Percentiles rank a stretch among this genome's conserved stretches.
Conservation (phyloP, 2,329 filamentous ascomycete genomes). For the Aspergillus sojae region DNA sequence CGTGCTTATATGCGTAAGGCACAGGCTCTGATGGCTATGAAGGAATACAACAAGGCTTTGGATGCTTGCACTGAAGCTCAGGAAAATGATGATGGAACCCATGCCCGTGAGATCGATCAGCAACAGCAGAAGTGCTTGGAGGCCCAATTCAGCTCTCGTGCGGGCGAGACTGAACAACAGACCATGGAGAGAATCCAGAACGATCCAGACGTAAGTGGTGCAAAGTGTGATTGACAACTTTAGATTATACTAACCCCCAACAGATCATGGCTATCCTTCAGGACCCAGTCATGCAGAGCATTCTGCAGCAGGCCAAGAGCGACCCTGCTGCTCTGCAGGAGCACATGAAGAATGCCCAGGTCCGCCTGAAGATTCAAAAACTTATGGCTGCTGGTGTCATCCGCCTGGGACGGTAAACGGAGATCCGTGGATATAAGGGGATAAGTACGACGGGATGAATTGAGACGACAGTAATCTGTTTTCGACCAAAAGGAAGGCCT, state of each 20-base stretch:
- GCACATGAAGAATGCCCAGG: constrained; percentile 91
- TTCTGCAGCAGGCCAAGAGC: constrained; percentile 92
- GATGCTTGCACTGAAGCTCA: constrained; percentile 84
- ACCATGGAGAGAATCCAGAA: constrained; percentile 86
- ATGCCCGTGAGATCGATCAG: constrained; percentile 87
- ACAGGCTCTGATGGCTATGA: constrained; percentile 94
- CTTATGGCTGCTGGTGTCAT: constrained; percentile 92
- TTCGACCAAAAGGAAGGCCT: not conserved
- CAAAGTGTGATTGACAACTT: not conserved
- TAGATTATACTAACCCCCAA: constrained; percentile 25
- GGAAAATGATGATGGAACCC: constrained; percentile 77
- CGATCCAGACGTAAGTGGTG: constrained; percentile 76
- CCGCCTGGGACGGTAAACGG: constrained; percentile 63
- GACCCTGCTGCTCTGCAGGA: constrained; percentile 92
- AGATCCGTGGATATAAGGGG: not conserved
- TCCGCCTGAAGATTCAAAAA: constrained; percentile 90
- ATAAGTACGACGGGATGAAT: constrained; percentile 15
- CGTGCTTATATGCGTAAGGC: constrained; percentile 96
- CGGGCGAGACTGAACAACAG: constrained; percentile 95
- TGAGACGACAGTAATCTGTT: constrained; percentile 8
- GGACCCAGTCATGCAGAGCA: constrained; percentile 97
- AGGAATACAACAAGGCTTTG: constrained; percentile 93
- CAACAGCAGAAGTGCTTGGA: constrained; percentile 91
- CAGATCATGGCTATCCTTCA: constrained; percentile 87
- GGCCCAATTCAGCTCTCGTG: constrained; percentile 85